These are phyloP conservation scores for Hysterangium stoloniferum DNA, from an alignment of 768 basidiomycete species.

Conservation along the genomic window DNA sequence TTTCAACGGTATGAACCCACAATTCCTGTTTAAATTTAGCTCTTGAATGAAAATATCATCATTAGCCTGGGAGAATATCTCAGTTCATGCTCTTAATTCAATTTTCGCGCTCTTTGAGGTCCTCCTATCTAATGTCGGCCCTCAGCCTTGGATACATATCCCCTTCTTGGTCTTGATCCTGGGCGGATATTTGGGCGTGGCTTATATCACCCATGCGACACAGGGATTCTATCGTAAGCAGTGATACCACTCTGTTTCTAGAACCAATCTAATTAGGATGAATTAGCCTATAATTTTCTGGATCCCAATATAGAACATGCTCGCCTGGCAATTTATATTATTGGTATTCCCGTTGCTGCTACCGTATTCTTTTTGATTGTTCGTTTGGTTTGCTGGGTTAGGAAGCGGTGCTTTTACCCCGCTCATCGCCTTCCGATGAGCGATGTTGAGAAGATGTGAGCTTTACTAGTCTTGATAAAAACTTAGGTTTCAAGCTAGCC, in stretches of 20 bases:
- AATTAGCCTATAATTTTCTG: slow-evolving; percentile 57
- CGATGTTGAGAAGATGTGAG: too few relatives aligned
- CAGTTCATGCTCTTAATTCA: slow-evolving; percentile 54
- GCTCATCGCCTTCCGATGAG: too few relatives aligned
- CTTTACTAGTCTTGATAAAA: too few relatives aligned
- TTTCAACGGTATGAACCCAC: slow-evolving; percentile 26
- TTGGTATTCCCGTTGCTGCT: slow-evolving; percentile 49
- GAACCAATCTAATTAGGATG: background rate
- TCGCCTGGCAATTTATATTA: slow-evolving; percentile 51
- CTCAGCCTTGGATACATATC: slow-evolving; percentile 46
- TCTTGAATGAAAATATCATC: background rate
- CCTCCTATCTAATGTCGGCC: slow-evolving; percentile 41
- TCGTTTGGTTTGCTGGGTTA: slow-evolving; percentile 32
- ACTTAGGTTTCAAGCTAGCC: too few relatives aligned
- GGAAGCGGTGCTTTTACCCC: slow-evolving; percentile 24
- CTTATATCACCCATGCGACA: slow-evolving; percentile 55
- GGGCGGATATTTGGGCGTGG: slow-evolving; percentile 51
- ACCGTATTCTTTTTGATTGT: slow-evolving; percentile 44
- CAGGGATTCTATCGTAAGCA: slow-evolving; percentile 56
- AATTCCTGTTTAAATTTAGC: slow-evolving; percentile 9
- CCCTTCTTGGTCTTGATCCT: slow-evolving; percentile 41
- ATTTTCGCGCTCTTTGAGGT: slow-evolving; percentile 52
- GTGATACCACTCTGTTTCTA: background rate
- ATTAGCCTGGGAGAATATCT: slow-evolving; percentile 53
- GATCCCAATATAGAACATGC: slow-evolving; percentile 38